These are phyloP conservation scores for Naganishia friedmannii DNA, from an alignment of 768 basidiomycete species.

Conservation along the genomic window DNA sequence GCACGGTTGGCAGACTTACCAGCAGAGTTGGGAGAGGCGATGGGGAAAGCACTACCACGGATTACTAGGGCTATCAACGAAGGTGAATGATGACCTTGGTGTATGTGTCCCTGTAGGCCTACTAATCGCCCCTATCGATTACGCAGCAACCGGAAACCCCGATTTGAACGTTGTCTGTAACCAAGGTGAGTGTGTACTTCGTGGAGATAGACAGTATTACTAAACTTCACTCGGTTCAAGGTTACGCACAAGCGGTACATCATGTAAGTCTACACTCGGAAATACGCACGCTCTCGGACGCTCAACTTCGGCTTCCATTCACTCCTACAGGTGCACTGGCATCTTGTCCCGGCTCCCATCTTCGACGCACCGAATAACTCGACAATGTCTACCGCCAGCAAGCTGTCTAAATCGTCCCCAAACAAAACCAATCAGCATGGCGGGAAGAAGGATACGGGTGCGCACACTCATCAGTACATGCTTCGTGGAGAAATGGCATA, in stretches of 20 bases:
- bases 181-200: constrained; percentile 24
- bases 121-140: not conserved
- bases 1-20: constrained; percentile 29
- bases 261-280: constrained; percentile 9
- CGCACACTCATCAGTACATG: constrained; percentile 32
- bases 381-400: constrained; percentile 15
- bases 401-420: constrained; percentile 1
- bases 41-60: constrained; percentile 32
- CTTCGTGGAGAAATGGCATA: constrained; percentile 30
- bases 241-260: constrained; percentile 32
- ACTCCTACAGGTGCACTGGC: constrained; percentile 32
- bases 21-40: constrained; percentile 18
- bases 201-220: not conserved
- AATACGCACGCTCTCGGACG: not conserved
- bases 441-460: constrained; percentile 11
- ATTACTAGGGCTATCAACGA: constrained; percentile 31
- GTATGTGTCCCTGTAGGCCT: not conserved
- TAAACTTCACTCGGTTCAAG: not conserved
- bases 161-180: constrained; percentile 37
- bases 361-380: constrained; percentile 23
- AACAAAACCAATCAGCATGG: not conserved
- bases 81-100: constrained; percentile 3
- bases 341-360: constrained; percentile 33
- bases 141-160: constrained; percentile 29
- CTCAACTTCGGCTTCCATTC: constrained; percentile 4